Evolutionary conservation across 345 rosid species (phyloP).

Genomic region (Heritiera littoralis): DNA sequence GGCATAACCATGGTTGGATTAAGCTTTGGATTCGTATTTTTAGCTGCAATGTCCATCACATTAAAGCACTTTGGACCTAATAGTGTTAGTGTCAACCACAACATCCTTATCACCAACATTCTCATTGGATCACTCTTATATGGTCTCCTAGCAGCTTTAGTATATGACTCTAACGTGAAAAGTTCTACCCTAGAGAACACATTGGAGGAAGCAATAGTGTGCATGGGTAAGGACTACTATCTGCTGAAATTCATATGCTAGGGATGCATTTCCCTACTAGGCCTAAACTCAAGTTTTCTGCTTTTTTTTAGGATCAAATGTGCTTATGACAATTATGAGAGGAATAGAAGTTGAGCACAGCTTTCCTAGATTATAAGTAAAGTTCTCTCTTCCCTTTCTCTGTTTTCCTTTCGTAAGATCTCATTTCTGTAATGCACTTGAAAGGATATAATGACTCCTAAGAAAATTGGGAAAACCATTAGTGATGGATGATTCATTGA

Average conservation of each 20-base stretch:
- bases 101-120: conserved; percentile 86
- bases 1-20: conserved; percentile 65
- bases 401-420: not conserved
- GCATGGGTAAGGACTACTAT: conserved; percentile 64
- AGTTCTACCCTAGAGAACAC: conserved; percentile 16
- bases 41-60: conserved; percentile 81
- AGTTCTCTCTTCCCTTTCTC: not conserved
- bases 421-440: not conserved
- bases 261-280: conserved; percentile 25
- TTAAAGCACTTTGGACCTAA: conserved; percentile 81
- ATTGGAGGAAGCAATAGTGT: conserved; percentile 38
- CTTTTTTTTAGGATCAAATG: conserved; percentile 54
- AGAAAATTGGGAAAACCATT: not conserved
- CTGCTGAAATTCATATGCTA: conserved; percentile 47
- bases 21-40: conserved; percentile 72
- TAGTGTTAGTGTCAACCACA: conserved; percentile 76
- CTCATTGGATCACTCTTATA: conserved; percentile 80
- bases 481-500: not conserved
- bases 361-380: conserved; percentile 22
- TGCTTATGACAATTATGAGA: conserved; percentile 47
- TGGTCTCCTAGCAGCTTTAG: conserved; percentile 70
- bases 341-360: conserved; percentile 29
- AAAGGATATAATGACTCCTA: not conserved
- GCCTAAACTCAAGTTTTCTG: conserved; percentile 45
- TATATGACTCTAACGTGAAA: conserved; percentile 61